phyloP scores from a whole-genome alignment of 2,329 filamentous ascomycete species.

The Nannizziopsis barbatae region DNA sequence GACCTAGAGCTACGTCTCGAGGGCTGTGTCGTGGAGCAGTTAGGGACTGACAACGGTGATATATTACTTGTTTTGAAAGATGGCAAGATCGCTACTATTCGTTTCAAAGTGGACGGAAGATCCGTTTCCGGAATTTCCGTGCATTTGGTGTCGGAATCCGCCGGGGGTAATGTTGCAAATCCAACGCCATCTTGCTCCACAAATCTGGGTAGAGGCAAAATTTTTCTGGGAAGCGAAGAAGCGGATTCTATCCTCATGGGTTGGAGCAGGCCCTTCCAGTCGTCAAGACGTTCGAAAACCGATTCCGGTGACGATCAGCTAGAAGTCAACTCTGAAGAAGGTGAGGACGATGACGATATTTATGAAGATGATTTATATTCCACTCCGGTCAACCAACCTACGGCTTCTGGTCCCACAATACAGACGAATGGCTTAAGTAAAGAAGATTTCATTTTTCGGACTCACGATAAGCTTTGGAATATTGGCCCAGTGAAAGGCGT shows the following conservation, averaged over 20 bases:
- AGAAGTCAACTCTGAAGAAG: constrained; percentile 24
- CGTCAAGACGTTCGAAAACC: constrained; percentile 46
- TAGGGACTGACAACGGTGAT: constrained; percentile 68
- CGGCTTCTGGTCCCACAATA: constrained; percentile 12
- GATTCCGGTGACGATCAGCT: constrained; percentile 32
- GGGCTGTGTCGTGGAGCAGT: constrained; percentile 61
- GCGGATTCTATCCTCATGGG: constrained; percentile 70
- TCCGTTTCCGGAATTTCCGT: constrained; percentile 81
- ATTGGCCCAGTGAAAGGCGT: constrained; percentile 70
- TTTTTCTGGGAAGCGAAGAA: constrained; percentile 81
- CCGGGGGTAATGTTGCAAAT: constrained; percentile 52
- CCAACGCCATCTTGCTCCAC: constrained; percentile 58
- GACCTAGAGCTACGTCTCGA: constrained; percentile 70
- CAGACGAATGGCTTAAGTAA: constrained; percentile 19
- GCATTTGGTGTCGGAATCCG: constrained; percentile 50
- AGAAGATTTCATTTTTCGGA: constrained; percentile 57
- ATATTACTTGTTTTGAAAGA: constrained; percentile 70
- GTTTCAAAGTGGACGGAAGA: constrained; percentile 78
- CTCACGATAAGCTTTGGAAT: constrained; percentile 66
- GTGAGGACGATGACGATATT: constrained; percentile 47
- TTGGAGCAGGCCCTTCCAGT: constrained; percentile 58
- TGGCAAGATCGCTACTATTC: constrained; percentile 62
- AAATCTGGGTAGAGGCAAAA: constrained; percentile 52
- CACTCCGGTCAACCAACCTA: constrained; percentile 18
- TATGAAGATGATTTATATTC: constrained; percentile 45